Evolutionary conservation across 2,329 filamentous ascomycete species (phyloP), one percentile per base, ranked within the genome.

Genomic region (Calonectria honghensis): DNA sequence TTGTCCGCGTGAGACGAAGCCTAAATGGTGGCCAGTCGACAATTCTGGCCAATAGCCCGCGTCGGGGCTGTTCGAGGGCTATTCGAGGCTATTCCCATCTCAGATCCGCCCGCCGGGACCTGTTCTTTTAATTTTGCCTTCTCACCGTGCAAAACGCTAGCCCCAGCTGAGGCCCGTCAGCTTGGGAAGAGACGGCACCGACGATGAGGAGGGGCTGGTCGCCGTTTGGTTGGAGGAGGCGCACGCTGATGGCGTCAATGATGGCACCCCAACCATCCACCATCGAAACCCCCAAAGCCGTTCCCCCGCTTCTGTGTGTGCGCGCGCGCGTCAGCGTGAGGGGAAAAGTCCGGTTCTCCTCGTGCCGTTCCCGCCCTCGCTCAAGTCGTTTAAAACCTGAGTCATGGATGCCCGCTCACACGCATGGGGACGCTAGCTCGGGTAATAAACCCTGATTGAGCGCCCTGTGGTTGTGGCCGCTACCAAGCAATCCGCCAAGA

Each of bases 251-350:
- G 37, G 35, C 57, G 57, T 63, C 57, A 20, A 63, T 27, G 32
- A 61, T 61, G 37, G 13, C 57, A 63, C 57, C 57, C 57, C 57
- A 41, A 63, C 57, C 57, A 63, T 63, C 35, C 57, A 63, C 57
- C 57, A 31, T 20, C 35, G 32, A 14, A 16, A 16, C 57, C 35
- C 57, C 57, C 16, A 63, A 63, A 27, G 35, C 57, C 35, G 39
- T 31, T 63, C 57, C 57, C 57, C 57, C 57, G 57, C 57, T 32
- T 39, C 39, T 48, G 18, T 45, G 45, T 41, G 35, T 39, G 57
- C 27, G 57, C 18, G 35, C 16, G n/a, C 27, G 57, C 57, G 35
- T 27, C 24, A 39, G 57, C n/a, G 57, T 39, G 57, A 63, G 57
- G 57, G 57, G 57, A 41, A 63, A 24, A 24, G 37, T 10, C 57